These are phyloP conservation scores for Podospora tetraspora DNA, from an alignment of 495 filamentous ascomycete species.

Conservation along the genomic window DNA sequence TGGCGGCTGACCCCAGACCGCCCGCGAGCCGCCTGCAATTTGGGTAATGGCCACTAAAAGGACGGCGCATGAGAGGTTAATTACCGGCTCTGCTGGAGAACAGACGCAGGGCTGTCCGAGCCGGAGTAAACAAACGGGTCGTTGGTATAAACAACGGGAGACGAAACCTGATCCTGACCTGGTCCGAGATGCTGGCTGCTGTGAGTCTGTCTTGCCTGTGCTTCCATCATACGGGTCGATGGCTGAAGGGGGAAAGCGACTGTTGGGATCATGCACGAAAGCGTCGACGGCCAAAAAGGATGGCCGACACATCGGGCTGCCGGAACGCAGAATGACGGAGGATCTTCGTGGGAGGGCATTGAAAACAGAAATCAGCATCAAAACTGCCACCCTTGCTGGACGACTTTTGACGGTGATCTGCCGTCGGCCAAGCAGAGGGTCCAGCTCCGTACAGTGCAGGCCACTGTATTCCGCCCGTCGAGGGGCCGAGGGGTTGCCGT, in stretches of 20 bases:
- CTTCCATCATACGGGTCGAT: neutral
- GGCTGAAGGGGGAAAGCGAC: neutral
- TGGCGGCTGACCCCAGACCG: conserved; percentile 18
- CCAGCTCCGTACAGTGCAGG: conserved; percentile 15
- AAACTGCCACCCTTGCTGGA: neutral
- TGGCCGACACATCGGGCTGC: neutral
- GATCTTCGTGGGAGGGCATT: neutral
- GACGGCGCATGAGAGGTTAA: conserved; percentile 19
- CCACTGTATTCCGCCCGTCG: conserved; percentile 6
- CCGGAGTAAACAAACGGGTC: conserved; percentile 18
- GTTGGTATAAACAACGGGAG: neutral
- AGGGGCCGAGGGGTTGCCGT: neutral
- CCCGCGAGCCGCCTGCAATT: conserved; percentile 22
- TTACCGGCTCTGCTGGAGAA: conserved; percentile 17
- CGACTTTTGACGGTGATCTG: conserved; percentile 2
- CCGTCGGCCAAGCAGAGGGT: conserved; percentile 4
- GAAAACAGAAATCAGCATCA: neutral
- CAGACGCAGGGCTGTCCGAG: neutral
- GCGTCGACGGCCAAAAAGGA: neutral
- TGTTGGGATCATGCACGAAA: neutral
- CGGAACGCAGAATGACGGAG: neutral
- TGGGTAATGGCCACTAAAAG: conserved; percentile 26
- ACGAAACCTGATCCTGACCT: neutral
- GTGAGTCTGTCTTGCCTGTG: neutral
- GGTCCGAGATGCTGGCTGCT: no score